Conservation (phyloP, 1,139 yeast genomes). For the Nakaseomyces glabratus region DNA sequence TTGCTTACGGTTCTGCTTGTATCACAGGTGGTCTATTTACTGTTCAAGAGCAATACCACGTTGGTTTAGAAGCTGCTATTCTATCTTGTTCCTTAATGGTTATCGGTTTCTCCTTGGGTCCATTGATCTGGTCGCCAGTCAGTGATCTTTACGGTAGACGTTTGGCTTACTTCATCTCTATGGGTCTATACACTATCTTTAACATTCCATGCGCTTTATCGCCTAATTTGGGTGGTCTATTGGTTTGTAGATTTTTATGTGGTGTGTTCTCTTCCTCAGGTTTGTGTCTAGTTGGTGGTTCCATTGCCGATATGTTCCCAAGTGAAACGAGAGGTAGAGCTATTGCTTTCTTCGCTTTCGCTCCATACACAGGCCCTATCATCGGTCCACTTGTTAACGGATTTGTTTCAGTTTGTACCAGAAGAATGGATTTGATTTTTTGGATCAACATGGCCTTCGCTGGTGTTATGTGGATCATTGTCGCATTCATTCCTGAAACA, state of each 20-base stretch:
- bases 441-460: slow-evolving; percentile 94
- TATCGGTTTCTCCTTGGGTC: slow-evolving; percentile 80
- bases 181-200: slow-evolving; percentile 64
- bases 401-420: slow-evolving; percentile 63
- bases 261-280: slow-evolving; percentile 86
- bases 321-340: slow-evolving; percentile 78
- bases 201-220: slow-evolving; percentile 86
- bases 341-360: slow-evolving; percentile 82
- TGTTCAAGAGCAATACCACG: slow-evolving; percentile 54
- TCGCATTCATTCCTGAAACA: slow-evolving; percentile 70
- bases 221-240: slow-evolving; percentile 69
- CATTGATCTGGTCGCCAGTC: slow-evolving; percentile 82
- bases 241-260: slow-evolving; percentile 74
- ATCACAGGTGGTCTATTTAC: slow-evolving; percentile 75
- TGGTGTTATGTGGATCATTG: slow-evolving; percentile 66
- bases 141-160: slow-evolving; percentile 82
- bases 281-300: slow-evolving; percentile 79
- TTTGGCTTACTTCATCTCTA: slow-evolving; percentile 71
- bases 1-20: slow-evolving; percentile 85
- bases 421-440: slow-evolving; percentile 58
- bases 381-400: slow-evolving; percentile 88
- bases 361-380: slow-evolving; percentile 90
- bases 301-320: slow-evolving; percentile 78
- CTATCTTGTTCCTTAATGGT: slow-evolving; percentile 82
- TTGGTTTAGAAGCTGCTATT: slow-evolving; percentile 68